Base-by-base conservation (phyloP, 768 basidiomycete species). In the Boletus eberwhitei region DNA sequence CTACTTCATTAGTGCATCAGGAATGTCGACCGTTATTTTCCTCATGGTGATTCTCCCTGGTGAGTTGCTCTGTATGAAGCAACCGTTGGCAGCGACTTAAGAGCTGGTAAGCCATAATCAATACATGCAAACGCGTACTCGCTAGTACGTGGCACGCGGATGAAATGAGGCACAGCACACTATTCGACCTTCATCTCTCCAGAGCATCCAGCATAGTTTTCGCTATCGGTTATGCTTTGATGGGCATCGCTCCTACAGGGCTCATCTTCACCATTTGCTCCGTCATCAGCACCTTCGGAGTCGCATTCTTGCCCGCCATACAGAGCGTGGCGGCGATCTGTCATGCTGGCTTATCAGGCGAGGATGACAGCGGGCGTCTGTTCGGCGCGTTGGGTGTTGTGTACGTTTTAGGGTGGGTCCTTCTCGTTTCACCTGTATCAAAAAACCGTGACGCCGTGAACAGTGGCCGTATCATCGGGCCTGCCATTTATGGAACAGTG, bases 311-410 rank as follows among this genome's bases (percentile, higher is more conserved):
- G 9, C 51, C 51, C 19, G 36, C 50, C 26, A 12, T 45, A 5
- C 51, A 52, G 19, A 52, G 51, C 17, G 51, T 52, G 13, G 51
- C 42, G 5, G 21, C 51, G 19, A 52, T 45, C 35, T 35, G 44
- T n/a, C 51, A 52, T 6, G 9, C 26, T 26, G 7, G n/a, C 9
- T 4, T 51, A 43, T 43, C 50, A 11, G 50, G 32, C 2, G 41
- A 51, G 26, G 35, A 37, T 1, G 51, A 52, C 26, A 44, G 42
- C 11, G 50, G 50, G 14, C 34, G 50, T 14, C 26, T 52, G 24
- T 52, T 52, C 11, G 50, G 50, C 5, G 50, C 42, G 24, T 44
- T 52, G 35, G 50, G 50, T 31, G 42, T 52, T 17, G 51, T 52
- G n/a, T 52, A 52, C 36, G 51, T 38, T 36, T 29, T 52, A 45